Percentiles rank a stretch among this genome's conserved stretches.
These are phyloP conservation scores for Hypholoma fasciculare DNA, from an alignment of 768 basidiomycete species.

Conservation along the genomic window DNA sequence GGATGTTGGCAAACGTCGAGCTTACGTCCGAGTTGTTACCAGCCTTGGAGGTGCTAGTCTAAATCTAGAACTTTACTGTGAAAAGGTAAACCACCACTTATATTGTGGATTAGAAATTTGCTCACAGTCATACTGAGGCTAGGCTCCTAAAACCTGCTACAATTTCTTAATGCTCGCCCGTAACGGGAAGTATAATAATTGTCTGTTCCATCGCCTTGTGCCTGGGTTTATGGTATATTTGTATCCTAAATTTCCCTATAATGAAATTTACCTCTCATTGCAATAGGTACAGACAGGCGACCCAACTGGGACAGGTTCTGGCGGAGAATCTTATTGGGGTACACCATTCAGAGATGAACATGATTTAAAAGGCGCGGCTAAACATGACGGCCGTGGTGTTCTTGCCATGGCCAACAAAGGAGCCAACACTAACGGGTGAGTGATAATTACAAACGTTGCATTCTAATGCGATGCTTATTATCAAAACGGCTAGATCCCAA, in stretches of 20 bases:
- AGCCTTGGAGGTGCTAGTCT: conserved; percentile 84
- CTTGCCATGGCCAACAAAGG: conserved; percentile 98
- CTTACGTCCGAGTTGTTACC: conserved; percentile 95
- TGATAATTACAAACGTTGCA: not conserved
- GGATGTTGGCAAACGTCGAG: conserved; percentile 86
- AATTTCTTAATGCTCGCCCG: conserved; percentile 95
- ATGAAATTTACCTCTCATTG: conserved; percentile 1
- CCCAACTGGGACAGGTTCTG: conserved; percentile 92
- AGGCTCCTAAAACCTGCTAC: conserved; percentile 99
- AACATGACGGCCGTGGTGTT: conserved; percentile 81
- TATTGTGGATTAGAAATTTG: not conserved
- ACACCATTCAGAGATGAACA: conserved; percentile 96
- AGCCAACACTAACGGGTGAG: conserved; percentile 81
- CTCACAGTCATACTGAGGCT: conserved; percentile 49
- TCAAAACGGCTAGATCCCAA: conserved; percentile 61
- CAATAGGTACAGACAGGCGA: conserved; percentile 94
- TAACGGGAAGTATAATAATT: conserved; percentile 87
- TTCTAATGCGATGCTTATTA: conserved; percentile 2
- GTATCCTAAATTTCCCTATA: not conserved
- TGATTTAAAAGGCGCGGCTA: conserved; percentile 84
- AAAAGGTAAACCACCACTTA: conserved; percentile 59
- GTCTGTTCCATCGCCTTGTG: conserved; percentile 89
- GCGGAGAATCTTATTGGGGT: conserved; percentile 93
- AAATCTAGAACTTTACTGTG: conserved; percentile 85
- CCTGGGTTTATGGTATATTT: conserved; percentile 89